Base-by-base conservation (phyloP, 2,329 filamentous ascomycete species). In the Xylariaceae sp. region DNA sequence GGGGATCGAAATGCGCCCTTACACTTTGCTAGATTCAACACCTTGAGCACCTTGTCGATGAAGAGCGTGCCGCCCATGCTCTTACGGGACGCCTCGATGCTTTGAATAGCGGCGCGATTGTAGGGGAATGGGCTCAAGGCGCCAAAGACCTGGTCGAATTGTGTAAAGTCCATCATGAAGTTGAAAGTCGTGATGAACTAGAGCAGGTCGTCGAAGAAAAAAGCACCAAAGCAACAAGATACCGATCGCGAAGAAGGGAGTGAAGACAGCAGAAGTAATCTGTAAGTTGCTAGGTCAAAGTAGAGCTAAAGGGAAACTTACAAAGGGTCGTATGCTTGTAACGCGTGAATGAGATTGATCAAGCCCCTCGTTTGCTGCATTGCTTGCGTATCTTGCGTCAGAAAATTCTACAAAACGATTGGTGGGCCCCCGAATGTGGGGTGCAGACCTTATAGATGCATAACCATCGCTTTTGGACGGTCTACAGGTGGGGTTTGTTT, bases 21-120 rank as follows among this genome's bases (percentile, higher is more conserved):
- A 90, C 90, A 83, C 74, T 88, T 86, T 66, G 81, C 80, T 59
- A 94, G 82, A 34, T 88, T 85, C 34, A 93, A 77, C 0, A 87
- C 80, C 57, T 82, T 84, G 61, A 94, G 77, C 47, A 95, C 84
- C 56, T 88, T 85, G 72, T 95, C 90, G 69, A 93, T 87, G 74
- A 94, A 95, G 59, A 93, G 82, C 59, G 82, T 78, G 65, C 88
- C 87, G 61, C 87, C 84, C 17, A 92, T 79, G 53, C 76, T 81
- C 68, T 86, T 88, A 66, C 89, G 86, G 69, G 84, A 84, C 35
- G 79, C 76, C 60, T 88, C 80, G 57, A 92, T 89, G 52, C 85
- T 81, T 52, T 86, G 80, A 57, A 85, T 76, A 37, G 81, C 73
- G 61, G 81, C 80, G 59, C 83, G 79, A 68, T 85, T 82, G 72